phyloP scores from a whole-genome alignment of 139 green algal species.

The Dunaliella primolecta region DNA sequence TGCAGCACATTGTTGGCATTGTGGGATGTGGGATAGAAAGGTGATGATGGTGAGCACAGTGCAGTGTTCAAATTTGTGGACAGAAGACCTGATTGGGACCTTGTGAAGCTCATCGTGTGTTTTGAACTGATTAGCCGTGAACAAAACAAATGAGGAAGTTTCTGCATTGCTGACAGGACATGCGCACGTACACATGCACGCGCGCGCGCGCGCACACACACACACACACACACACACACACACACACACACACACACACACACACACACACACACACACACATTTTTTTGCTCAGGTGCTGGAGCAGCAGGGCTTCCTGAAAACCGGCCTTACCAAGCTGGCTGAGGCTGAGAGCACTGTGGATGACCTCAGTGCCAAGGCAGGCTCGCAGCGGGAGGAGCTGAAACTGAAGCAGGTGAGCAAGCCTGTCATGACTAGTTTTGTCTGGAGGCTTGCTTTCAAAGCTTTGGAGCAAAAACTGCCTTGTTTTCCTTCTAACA shows the following conservation, averaged over 20 bases:
- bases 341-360: conserved; percentile 66
- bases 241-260: background rate
- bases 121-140: too few species aligned
- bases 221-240: background rate
- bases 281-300: conserved; percentile 16
- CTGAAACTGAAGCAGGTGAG: conserved; percentile 60
- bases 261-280: background rate
- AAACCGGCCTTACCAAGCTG: conserved; percentile 70
- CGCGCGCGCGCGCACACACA: background rate
- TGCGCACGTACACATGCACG: background rate
- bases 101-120: too few species aligned
- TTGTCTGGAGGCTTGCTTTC: too few species aligned
- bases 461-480: too few species aligned
- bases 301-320: conserved; percentile 52
- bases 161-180: too few species aligned
- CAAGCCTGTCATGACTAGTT: background rate
- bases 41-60: background rate
- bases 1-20: background rate
- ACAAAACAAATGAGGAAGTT: too few species aligned
- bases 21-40: conserved; percentile 17
- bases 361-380: conserved; percentile 57
- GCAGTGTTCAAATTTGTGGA: too few species aligned
- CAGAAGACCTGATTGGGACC: too few species aligned
- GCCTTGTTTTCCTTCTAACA: too few species aligned
- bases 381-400: conserved; percentile 55